Conservation (phyloP, 495 filamentous ascomycete species). For the Neurospora sp. region DNA sequence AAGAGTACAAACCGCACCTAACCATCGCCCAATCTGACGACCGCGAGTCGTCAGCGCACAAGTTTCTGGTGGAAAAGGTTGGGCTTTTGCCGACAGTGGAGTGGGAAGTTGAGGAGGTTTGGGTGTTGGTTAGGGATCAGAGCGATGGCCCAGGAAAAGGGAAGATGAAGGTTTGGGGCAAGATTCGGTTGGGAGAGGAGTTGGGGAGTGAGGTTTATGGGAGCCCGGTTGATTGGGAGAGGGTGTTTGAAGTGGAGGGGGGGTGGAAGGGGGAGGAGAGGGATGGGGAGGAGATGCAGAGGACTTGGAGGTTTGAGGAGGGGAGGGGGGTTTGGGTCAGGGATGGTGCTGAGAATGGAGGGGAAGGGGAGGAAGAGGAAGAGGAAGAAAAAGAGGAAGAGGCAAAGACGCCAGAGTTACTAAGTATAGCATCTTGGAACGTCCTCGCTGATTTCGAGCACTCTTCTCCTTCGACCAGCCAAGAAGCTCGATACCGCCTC, state of each 20-base stretch:
- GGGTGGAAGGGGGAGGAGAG: background rate
- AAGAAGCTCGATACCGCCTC: slow-evolving; percentile 35
- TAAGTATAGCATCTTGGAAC: slow-evolving; percentile 45
- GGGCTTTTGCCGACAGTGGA: slow-evolving; percentile 23
- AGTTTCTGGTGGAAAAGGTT: slow-evolving; percentile 36
- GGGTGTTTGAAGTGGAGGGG: slow-evolving; percentile 5
- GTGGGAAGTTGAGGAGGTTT: slow-evolving; percentile 35
- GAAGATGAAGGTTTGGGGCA: slow-evolving; percentile 38
- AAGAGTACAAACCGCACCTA: slow-evolving; percentile 34
- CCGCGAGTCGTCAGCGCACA: slow-evolving; percentile 19
- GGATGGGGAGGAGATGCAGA: background rate
- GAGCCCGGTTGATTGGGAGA: slow-evolving; percentile 4
- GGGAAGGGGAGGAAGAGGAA: slow-evolving; percentile 3
- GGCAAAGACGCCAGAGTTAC: slow-evolving; percentile 4
- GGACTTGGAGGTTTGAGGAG: slow-evolving; percentile 5
- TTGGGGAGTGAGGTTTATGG: background rate
- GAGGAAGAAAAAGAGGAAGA: slow-evolving; percentile 1
- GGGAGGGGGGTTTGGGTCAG: background rate
- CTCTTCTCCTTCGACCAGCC: slow-evolving; percentile 23
- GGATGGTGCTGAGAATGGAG: background rate
- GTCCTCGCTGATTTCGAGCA: slow-evolving; percentile 43
- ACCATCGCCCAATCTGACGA: slow-evolving; percentile 45
- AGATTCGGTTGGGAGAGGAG: slow-evolving; percentile 19
- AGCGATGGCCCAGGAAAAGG: slow-evolving; percentile 9
- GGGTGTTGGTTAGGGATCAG: slow-evolving; percentile 36